phyloP scores from a whole-genome alignment of 257 asterid species.

The Solanum clarkiae region DNA sequence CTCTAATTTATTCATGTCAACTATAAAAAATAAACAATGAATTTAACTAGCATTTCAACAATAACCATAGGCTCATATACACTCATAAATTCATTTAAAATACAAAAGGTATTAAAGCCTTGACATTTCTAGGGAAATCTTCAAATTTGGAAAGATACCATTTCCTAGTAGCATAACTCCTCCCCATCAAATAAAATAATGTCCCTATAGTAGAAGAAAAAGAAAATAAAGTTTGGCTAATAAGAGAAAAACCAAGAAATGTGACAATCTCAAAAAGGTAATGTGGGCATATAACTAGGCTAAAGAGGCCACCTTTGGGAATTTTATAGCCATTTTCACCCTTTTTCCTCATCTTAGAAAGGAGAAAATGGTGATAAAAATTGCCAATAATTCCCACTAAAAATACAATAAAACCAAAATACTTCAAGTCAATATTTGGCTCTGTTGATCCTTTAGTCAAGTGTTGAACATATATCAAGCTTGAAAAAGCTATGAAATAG shows the following conservation, averaged over 20 bases:
- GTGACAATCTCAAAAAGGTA: conserved; percentile 44
- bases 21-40: background rate
- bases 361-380: conserved; percentile 56
- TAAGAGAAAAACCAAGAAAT: conserved; percentile 40
- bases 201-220: conserved; percentile 27
- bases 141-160: conserved; percentile 64
- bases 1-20: no score
- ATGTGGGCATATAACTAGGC: conserved; percentile 49
- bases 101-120: conserved; percentile 47
- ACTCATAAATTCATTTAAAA: conserved; percentile 9
- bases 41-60: background rate
- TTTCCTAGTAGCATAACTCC: conserved; percentile 53
- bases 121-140: conserved; percentile 37
- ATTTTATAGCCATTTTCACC: conserved; percentile 44
- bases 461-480: conserved; percentile 33
- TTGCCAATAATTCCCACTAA: conserved; percentile 41
- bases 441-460: conserved; percentile 17
- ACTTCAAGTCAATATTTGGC: conserved; percentile 31
- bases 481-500: conserved; percentile 29
- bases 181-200: conserved; percentile 31
- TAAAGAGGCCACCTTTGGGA: conserved; percentile 46
- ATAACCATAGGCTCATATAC: background rate
- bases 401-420: conserved; percentile 22
- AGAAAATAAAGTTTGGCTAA: conserved; percentile 39
- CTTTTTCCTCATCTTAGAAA: conserved; percentile 32